Conservation (phyloP, 148 eudicot genomes). For the Persicaria maculosa region DNA sequence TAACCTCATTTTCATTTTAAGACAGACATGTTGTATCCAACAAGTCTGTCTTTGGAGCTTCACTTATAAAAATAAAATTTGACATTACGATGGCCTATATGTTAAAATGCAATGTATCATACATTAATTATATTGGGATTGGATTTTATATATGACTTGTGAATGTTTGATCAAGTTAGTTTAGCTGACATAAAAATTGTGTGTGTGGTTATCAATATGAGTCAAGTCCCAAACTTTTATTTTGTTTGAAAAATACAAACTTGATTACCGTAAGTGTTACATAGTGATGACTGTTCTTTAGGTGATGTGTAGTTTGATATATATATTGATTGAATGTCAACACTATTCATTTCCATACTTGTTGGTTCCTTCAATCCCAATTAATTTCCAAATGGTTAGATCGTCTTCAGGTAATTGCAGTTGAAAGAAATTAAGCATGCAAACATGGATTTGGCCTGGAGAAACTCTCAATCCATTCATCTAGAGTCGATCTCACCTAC, state of each 20-base stretch:
- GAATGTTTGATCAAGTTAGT: too few species aligned
- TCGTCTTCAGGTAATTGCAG: slow-evolving; percentile 42
- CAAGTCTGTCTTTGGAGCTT: too few species aligned
- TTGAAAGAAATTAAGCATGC: slow-evolving; percentile 56
- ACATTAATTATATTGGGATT: too few species aligned
- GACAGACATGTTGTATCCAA: too few species aligned
- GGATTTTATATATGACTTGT: too few species aligned
- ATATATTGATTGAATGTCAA: slow-evolving; percentile 7
- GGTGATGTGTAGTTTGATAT: not conserved
- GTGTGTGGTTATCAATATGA: too few species aligned
- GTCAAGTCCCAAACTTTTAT: not conserved
- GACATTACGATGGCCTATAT: too few species aligned
- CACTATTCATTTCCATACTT: not conserved
- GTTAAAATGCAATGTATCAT: too few species aligned
- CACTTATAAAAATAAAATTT: too few species aligned
- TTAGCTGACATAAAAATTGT: too few species aligned
- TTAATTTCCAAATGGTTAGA: not conserved
- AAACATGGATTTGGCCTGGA: slow-evolving; percentile 46
- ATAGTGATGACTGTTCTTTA: not conserved
- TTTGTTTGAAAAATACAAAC: not conserved
- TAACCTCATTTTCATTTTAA: not conserved
- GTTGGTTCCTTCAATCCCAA: not conserved
- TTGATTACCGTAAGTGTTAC: not conserved
- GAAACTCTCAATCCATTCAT: slow-evolving; percentile 73
- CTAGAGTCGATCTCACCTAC: slow-evolving; percentile 64